These are phyloP conservation scores for Rhododendron vialii DNA, from an alignment of 148 eudicot species.

Conservation along the genomic window DNA sequence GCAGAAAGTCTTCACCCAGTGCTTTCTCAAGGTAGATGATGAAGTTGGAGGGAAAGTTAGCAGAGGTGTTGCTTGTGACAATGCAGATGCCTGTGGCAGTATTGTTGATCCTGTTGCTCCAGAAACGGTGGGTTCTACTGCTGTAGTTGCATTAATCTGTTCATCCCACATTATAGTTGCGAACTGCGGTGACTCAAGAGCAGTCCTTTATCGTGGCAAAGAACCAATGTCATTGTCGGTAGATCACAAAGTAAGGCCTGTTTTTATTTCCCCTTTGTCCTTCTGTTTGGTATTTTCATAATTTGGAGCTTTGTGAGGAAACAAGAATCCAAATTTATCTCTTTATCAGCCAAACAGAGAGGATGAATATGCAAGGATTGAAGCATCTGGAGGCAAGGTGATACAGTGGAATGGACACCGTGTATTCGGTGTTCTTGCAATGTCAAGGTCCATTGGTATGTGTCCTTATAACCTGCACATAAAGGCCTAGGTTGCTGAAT, in stretches of 20 bases:
- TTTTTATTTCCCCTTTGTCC: background rate
- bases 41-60: conserved; percentile 45
- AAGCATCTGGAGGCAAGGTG: conserved; percentile 68
- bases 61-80: conserved; percentile 15
- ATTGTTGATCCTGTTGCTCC: conserved; percentile 43
- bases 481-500: background rate
- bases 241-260: conserved; percentile 54
- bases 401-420: conserved; percentile 71
- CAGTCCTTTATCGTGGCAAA: conserved; percentile 73
- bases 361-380: conserved; percentile 71
- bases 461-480: background rate
- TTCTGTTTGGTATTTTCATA: background rate
- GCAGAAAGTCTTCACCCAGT: conserved; percentile 38
- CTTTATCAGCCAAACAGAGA: conserved; percentile 49
- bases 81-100: conserved; percentile 13
- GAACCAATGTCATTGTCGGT: conserved; percentile 49
- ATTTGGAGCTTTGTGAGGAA: background rate
- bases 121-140: conserved; percentile 70
- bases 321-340: background rate
- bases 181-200: conserved; percentile 74
- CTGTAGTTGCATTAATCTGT: conserved; percentile 59
- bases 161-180: conserved; percentile 66
- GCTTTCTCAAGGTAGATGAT: conserved; percentile 49
- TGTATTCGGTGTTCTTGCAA: conserved; percentile 69
- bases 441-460: conserved; percentile 74